Percentiles rank a stretch among this genome's conserved stretches.
Evolutionary conservation across 1,139 yeast species (phyloP).

Genomic region (Kodamaea anthophila): DNA sequence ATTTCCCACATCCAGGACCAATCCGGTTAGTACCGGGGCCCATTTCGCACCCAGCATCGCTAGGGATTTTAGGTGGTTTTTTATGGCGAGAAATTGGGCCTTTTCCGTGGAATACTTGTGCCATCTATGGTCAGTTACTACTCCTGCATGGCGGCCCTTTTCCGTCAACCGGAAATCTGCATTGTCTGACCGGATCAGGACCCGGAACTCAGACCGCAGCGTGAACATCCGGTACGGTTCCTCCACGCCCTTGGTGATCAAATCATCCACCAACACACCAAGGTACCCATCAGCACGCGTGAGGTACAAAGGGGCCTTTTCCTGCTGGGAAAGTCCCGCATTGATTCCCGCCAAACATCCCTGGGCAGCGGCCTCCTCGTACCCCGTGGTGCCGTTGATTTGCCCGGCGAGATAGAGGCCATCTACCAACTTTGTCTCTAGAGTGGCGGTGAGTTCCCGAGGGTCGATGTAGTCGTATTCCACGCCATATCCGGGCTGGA

Average conservation of each 20-base stretch:
- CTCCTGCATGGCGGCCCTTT: slow-evolving; percentile 61
- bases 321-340: slow-evolving; percentile 55
- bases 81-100: slow-evolving; percentile 38
- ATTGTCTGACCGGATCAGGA: slow-evolving; percentile 86
- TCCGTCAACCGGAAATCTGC: slow-evolving; percentile 83
- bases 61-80: slow-evolving; percentile 39
- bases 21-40: slow-evolving; percentile 45
- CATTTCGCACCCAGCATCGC: slow-evolving; percentile 55
- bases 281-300: slow-evolving; percentile 80
- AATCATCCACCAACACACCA: slow-evolving; percentile 90
- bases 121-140: slow-evolving; percentile 60
- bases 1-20: slow-evolving; percentile 37
- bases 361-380: slow-evolving; percentile 98
- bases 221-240: slow-evolving; percentile 99
- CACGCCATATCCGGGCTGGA: slow-evolving; percentile 97
- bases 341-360: slow-evolving; percentile 95
- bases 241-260: slow-evolving; percentile 91
- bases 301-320: slow-evolving; percentile 46
- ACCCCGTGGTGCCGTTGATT: slow-evolving; percentile 97
- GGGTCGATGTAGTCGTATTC: slow-evolving; percentile 97
- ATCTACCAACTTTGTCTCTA: slow-evolving; percentile 74
- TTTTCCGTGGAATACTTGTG: slow-evolving; percentile 40
- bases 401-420: slow-evolving; percentile 94
- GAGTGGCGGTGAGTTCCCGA: slow-evolving; percentile 66
- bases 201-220: slow-evolving; percentile 87